Percentiles rank a stretch among this genome's conserved stretches.
Conservation (phyloP, 2,329 filamentous ascomycete species). For the Beauveria rudraprayagi region DNA sequence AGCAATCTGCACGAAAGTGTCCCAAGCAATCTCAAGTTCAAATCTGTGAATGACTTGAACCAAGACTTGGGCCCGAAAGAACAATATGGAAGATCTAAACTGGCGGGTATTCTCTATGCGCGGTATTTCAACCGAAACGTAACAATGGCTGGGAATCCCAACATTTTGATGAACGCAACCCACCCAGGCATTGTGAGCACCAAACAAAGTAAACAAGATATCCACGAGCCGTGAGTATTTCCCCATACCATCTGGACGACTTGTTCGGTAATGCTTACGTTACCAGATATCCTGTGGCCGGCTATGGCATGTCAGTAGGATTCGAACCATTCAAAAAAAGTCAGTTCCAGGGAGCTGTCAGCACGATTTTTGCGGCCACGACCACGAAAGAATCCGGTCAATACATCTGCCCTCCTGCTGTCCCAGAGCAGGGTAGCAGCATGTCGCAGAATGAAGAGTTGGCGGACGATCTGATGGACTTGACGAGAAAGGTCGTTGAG, state of each 20-base stretch:
- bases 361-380: not conserved
- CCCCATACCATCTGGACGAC: not conserved
- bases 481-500: not conserved
- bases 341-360: not conserved
- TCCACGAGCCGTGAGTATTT: not conserved
- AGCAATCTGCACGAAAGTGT: not conserved
- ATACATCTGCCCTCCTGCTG: not conserved
- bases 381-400: not conserved
- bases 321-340: not conserved
- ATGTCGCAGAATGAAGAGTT: not conserved
- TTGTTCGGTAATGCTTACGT: not conserved
- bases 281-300: not conserved
- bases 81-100: not conserved
- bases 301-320: not conserved
- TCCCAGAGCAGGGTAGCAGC: not conserved
- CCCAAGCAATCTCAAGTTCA: not conserved
- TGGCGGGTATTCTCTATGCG: not conserved
- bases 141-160: not conserved
- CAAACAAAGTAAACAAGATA: not conserved
- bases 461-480: not conserved
- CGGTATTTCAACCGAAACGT: not conserved
- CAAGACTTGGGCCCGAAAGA: not conserved
- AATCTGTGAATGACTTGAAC: not conserved
- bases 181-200: not conserved
- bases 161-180: not conserved